Evolutionary conservation across 176 grass and related monocot genomes (phyloP).

Genomic region (Chloris gayana): DNA sequence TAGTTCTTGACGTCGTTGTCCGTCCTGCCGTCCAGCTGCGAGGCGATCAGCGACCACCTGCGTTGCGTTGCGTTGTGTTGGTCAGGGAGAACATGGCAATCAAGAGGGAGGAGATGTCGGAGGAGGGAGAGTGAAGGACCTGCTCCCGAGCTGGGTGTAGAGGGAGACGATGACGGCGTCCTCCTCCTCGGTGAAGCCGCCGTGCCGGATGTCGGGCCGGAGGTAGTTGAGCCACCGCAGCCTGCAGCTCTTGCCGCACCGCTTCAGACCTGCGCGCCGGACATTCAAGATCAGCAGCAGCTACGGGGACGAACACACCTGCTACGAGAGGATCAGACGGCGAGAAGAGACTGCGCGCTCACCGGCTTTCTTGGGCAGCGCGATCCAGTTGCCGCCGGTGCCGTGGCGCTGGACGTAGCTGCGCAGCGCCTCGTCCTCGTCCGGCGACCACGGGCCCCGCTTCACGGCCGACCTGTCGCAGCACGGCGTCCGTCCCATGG

Average conservation of each 20-base stretch:
- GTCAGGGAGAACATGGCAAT: not conserved
- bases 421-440: slow-evolving; percentile 75
- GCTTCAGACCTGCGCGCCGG: slow-evolving; percentile 45
- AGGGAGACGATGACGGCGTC: slow-evolving; percentile 72
- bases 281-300: not conserved
- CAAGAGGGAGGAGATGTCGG: no score
- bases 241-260: slow-evolving; percentile 89
- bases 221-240: slow-evolving; percentile 96
- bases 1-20: slow-evolving; percentile 98
- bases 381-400: slow-evolving; percentile 82
- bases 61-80: not conserved
- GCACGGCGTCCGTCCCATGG: slow-evolving; percentile 86
- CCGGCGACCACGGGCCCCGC: slow-evolving; percentile 84
- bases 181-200: slow-evolving; percentile 83
- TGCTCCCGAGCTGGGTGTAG: slow-evolving; percentile 79
- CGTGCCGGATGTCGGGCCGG: slow-evolving; percentile 83
- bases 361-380: slow-evolving; percentile 80
- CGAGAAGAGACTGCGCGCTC: not conserved
- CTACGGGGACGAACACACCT: not conserved
- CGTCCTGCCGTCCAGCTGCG: slow-evolving; percentile 69
- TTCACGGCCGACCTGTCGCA: slow-evolving; percentile 87
- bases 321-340: not conserved
- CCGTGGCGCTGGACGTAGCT: slow-evolving; percentile 68
- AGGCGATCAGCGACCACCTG: slow-evolving; percentile 87
- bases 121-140: slow-evolving; percentile 12